Evolutionary conservation across 202 grass and related monocot species (phyloP).

Genomic region (Carex sylvatica): DNA sequence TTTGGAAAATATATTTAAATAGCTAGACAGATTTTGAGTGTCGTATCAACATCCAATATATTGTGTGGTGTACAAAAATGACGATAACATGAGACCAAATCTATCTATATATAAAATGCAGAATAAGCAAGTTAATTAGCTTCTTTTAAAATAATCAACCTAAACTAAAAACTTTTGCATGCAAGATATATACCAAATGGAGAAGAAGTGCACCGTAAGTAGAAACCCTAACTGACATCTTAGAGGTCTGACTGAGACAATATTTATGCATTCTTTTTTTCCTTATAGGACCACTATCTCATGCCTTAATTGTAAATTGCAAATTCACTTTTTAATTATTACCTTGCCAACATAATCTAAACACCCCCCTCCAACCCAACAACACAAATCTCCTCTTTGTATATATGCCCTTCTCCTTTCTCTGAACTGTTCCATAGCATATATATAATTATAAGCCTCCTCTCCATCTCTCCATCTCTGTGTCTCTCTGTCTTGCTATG

Average conservation of each 20-base stretch:
- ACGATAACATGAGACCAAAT: neutral
- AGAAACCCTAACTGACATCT: conserved; percentile 26
- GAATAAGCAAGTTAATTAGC: neutral
- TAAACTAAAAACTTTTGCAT: neutral
- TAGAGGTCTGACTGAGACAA: conserved; percentile 25
- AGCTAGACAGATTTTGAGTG: neutral
- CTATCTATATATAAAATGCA: neutral
- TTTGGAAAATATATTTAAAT: neutral
- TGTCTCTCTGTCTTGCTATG: neutral
- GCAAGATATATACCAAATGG: neutral
- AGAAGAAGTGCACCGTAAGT: neutral
- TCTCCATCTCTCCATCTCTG: neutral
- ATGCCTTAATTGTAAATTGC: neutral
- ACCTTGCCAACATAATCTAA: neutral
- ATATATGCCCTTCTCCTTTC: neutral
- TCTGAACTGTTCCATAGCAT: conserved; percentile 19
- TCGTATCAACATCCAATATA: neutral
- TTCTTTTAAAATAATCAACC: neutral
- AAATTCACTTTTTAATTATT: neutral
- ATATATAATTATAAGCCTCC: neutral
- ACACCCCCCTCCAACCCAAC: neutral
- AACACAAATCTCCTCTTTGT: neutral
- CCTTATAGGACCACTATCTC: neutral
- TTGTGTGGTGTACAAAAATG: conserved; percentile 4
- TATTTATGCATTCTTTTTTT: conserved; percentile 26